Base-by-base conservation (phyloP, 495 filamentous ascomycete species). In the Aspergillus carlsbadensis region DNA sequence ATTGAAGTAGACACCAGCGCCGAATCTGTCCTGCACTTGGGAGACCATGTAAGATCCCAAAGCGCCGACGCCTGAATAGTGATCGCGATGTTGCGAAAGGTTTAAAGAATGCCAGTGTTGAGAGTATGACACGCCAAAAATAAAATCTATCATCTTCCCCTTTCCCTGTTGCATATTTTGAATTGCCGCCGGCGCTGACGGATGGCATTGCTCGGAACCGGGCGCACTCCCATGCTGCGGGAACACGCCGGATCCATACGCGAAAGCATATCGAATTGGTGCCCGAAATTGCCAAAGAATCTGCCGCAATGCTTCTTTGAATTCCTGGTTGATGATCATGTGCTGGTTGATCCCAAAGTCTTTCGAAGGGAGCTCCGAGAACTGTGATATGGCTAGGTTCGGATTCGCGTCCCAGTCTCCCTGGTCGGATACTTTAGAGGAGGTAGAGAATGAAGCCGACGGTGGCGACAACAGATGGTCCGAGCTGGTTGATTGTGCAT, bases 31-130 rank as follows among this genome's bases (percentile, higher is more conserved):
- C 65, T 98, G 93, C 5, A 96, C 82, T 42, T 84, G 77, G 10
- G 89, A 89, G 15, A 97, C 87, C 10, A 87, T 79, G 41, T 85
- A 90, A 13, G 91, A 96, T 1, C 92, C 92, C 17, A 97, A 76
- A 17, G 83, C 87, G n/a, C 89, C 89, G 3, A 98, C 72, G 10
- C 81, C 83, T 2, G 91, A 96, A 73, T 98, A 98, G 71, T 98
- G 94, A 66, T 95, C 84, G 10, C 89, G 87, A 64, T 98, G 90
- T 64, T 96, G 88, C 49, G 76, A 73, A 26, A 98, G 77, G 68
- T 98, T 98, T 42, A 98, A 72, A 17, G 86, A 88, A 74, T 98
- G 94, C 92, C 93, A 98, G 72, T 98, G 94, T 66, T 98, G 89
- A 3, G 90, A 92, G 70, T 96, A 89, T 5, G 88, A 90, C 11